Base-by-base conservation (phyloP, 148 eudicot genomes). In the Polygonum maritimum region DNA sequence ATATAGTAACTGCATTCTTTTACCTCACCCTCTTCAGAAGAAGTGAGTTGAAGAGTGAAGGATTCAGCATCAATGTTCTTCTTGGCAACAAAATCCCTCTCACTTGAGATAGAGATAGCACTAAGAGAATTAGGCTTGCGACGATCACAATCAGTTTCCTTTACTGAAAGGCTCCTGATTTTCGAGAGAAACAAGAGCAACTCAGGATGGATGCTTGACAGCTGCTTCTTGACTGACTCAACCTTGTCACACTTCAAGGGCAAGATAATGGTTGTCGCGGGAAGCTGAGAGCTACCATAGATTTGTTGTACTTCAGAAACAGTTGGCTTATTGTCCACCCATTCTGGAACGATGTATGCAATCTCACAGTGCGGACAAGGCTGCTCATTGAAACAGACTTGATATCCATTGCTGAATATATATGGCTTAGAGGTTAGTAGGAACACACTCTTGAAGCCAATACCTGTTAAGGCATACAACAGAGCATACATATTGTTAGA, bases 381-480 rank as follows among this genome's bases (percentile, higher is more conserved):
- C 5, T 83, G 80, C 80, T 91, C 92, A 58, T 51, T 86, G 47
- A 91, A 91, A 7, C 83, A 78, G 51, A 91, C 87, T 73, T 85
- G 91, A 62, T 91, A 91, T 5, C 87, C 87, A 54, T 84, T 82
- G 82, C 85, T 85, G 19, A 82, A 74, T 3, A 85, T 80, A 78
- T 85, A 79, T 1, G 96, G 92, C 47, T 79, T 83, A 9, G 91
- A 69, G 16, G 91, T 84, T 26, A 91, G 76, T 41, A 91, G 89
- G 74, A 87, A 89, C 26, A 89, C 91, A 55, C 96, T 91, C 77
- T 91, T 91, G 82, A 89, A 89, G 18, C 89, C 91, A 36, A 89
- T 88, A 19, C 89, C 93, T 87, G 84, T 78, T 65, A 2, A 22
- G 60, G 35, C 36, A 60, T 58, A 39, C 41, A 39, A 39, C 41